Evolutionary conservation across 192 early-diverging fungal genomes (phyloP).

Genomic region (Linnemannia zychae): DNA sequence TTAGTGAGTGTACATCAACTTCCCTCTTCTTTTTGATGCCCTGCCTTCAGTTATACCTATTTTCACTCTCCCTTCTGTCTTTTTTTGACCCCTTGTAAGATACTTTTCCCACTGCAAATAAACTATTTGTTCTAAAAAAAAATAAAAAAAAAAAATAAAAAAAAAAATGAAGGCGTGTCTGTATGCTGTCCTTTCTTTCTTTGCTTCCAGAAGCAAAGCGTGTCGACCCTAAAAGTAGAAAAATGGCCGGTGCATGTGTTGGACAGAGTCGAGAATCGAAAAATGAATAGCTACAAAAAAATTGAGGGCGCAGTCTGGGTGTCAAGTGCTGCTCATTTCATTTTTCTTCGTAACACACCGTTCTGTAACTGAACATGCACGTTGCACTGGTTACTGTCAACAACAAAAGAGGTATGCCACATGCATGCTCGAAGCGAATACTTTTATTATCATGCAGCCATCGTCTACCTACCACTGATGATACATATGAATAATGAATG

Average conservation of each 20-base stretch:
- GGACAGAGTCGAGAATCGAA: slow-evolving; percentile 5
- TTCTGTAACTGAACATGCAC: not conserved
- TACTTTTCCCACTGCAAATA: not conserved
- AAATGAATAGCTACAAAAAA: not conserved
- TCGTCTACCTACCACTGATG: no score
- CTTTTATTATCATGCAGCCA: no score
- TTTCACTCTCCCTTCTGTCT: not conserved
- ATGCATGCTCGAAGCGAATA: no score
- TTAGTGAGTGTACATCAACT: not conserved
- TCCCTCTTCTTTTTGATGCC: not conserved
- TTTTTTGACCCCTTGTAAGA: not conserved
- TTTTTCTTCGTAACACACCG: not conserved
- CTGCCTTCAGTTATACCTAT: not conserved
- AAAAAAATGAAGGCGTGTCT: not conserved
- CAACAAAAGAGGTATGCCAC: no score
- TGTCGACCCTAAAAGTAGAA: slow-evolving; percentile 7
- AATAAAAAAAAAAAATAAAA: not conserved
- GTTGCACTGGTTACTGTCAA: no score
- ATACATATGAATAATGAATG: no score
- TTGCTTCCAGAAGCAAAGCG: not conserved
- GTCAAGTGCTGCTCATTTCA: not conserved
- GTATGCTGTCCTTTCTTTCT: not conserved
- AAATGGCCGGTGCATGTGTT: not conserved
- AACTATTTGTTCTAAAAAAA: not conserved
- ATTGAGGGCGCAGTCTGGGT: not conserved